These are phyloP conservation scores for Zygnema circumcarinatum DNA, from an alignment of 139 green algal species.

Conservation along the genomic window DNA sequence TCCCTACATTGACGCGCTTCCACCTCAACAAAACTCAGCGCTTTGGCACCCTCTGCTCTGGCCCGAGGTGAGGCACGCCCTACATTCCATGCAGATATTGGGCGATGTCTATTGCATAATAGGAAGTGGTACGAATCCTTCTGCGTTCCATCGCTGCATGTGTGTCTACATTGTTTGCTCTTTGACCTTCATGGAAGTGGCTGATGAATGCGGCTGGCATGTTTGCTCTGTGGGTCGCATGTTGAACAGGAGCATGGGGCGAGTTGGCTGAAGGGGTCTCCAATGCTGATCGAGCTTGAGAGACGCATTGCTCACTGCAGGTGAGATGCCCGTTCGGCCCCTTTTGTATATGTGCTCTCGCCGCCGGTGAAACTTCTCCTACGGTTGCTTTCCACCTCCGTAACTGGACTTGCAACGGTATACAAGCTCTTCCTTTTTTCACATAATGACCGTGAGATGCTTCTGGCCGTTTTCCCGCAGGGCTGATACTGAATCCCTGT, in stretches of 20 bases:
- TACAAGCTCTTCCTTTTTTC: too few relatives aligned
- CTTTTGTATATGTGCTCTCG: background rate
- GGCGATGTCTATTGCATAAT: background rate
- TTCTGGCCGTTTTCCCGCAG: too few relatives aligned
- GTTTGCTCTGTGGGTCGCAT: background rate
- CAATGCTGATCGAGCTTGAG: background rate
- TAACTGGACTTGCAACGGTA: too few relatives aligned
- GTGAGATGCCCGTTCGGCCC: background rate
- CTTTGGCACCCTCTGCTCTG: slow-evolving; percentile 40
- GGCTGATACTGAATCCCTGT: background rate
- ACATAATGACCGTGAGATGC: too few relatives aligned
- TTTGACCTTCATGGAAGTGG: background rate
- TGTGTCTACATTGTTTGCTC: background rate
- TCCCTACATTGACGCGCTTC: slow-evolving; percentile 36
- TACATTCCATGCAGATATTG: too few relatives aligned
- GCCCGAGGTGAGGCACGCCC: too few relatives aligned
- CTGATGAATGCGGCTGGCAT: background rate
- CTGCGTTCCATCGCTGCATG: slow-evolving; percentile 10
- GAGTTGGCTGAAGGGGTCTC: background rate
- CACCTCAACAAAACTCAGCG: background rate
- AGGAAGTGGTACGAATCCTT: background rate
- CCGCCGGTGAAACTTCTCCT: too few relatives aligned
- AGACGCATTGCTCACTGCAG: background rate
- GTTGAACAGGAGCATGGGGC: background rate
- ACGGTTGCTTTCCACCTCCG: too few relatives aligned